These are phyloP conservation scores for Suhomyces bribrorum DNA, from an alignment of 1,139 yeast species.

Conservation along the genomic window DNA sequence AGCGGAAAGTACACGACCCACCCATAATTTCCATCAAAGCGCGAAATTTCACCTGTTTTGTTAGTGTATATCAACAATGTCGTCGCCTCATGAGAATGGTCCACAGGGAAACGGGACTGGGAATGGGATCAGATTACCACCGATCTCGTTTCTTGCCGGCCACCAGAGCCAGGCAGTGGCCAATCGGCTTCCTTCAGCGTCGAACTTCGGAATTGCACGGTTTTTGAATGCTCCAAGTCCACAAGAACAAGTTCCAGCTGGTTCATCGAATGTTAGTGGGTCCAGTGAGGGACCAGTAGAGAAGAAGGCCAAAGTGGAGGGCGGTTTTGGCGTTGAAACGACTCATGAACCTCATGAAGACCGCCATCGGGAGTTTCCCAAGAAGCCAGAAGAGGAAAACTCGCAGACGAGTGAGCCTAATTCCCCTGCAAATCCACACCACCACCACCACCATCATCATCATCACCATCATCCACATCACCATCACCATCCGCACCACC, in stretches of 20 bases:
- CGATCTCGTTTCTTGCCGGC: conserved; percentile 29
- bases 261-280: not conserved
- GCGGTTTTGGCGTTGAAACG: no score
- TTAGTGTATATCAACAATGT: conserved; percentile 3
- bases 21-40: no score
- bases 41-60: no score
- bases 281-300: conserved; percentile 5
- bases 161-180: conserved; percentile 15
- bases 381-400: not conserved
- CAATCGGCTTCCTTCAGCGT: conserved; percentile 21
- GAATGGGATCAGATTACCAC: conserved; percentile 28
- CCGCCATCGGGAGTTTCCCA: not conserved
- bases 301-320: conserved; percentile 7
- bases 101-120: conserved; percentile 9
- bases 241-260: conserved; percentile 5
- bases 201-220: conserved; percentile 23
- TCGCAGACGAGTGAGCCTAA: not conserved
- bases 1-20: no score
- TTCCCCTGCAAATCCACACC: conserved; percentile 5
- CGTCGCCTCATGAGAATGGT: conserved; percentile 10
- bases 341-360: conserved; percentile 2
- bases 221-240: conserved; percentile 18
- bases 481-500: conserved; percentile 18
- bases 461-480: conserved; percentile 29
- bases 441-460: conserved; percentile 21